phyloP scores from a whole-genome alignment of 1,284 basidiomycete species.

The Cutaneotrichosporon cavernicola region DNA sequence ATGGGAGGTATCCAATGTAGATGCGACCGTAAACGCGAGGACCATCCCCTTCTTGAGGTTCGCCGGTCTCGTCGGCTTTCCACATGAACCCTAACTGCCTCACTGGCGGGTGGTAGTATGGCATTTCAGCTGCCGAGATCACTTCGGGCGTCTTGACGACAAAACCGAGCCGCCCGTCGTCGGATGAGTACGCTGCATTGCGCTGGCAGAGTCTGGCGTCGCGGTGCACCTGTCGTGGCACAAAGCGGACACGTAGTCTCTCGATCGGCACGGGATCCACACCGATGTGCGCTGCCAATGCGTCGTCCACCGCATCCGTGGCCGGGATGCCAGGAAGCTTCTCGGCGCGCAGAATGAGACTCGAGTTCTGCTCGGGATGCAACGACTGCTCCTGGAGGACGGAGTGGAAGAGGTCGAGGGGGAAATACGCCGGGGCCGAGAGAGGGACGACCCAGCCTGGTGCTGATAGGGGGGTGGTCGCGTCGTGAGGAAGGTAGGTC shows the following conservation, averaged over 20 bases:
- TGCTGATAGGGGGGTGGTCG: constrained; percentile 12
- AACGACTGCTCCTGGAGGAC: constrained; percentile 39
- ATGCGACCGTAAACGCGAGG: constrained; percentile 19
- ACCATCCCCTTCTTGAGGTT: background rate
- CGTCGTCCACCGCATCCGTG: constrained; percentile 13
- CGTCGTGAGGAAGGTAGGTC: constrained; percentile 15
- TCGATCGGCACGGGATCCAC: background rate
- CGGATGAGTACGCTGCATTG: constrained; percentile 7
- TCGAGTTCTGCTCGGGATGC: constrained; percentile 52
- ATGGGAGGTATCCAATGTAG: constrained; percentile 40
- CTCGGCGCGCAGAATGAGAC: constrained; percentile 49
- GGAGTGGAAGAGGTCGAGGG: constrained; percentile 36
- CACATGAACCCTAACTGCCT: constrained; percentile 43
- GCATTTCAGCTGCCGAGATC: constrained; percentile 34
- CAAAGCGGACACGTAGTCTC: constrained; percentile 31
- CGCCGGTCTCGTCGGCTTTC: constrained; percentile 21
- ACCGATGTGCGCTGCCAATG: constrained; percentile 7
- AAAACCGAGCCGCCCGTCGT: constrained; percentile 27
- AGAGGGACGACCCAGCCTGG: constrained; percentile 30
- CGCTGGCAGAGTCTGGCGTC: constrained; percentile 44
- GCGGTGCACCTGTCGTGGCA: constrained; percentile 46
- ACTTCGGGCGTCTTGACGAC: constrained; percentile 43
- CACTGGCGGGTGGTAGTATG: constrained; percentile 51
- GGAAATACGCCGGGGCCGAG: constrained; percentile 38
- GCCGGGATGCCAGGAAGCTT: constrained; percentile 16